Evolutionary conservation across 306 rosid genomes (phyloP), one percentile per base, ranked within the genome.

Genomic region (Cicer arietinum): DNA sequence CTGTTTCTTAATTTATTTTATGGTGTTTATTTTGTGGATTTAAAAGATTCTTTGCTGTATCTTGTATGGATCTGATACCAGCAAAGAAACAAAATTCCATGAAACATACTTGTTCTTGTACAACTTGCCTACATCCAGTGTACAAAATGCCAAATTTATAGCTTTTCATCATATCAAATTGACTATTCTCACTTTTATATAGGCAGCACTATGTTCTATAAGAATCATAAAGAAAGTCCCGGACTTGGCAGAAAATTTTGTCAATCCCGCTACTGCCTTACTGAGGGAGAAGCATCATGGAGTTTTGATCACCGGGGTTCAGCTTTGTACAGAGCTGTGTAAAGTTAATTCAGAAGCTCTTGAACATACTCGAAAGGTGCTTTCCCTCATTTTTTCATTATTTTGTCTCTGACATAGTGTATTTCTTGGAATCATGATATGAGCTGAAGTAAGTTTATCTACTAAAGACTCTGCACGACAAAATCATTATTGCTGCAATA

Each of bases 271-370:
- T 73, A 91, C 93, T 78, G 71, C 90, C 66, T 90, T 94, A 80
- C 95, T 94, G 45, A 86, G 84, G 86, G 99, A 92, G 90, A 94
- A 94, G 80, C 98, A 94, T 84, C 99, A 94, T 68, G 99, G 99
- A 22, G 99, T 92, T 78, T 81, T 94, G 84, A 92, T 94, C 73
- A 92, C 99, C 37, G 99, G 96, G 67, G 89, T 94, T 90, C 99
- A 90, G 81, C 97, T 94, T 79, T 92, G 99, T 89, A 89, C 93
- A 78, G 99, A 92, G 79, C 91, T 94, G 73, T 94, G 97, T 83
- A 87, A 89, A 86, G 85, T 84, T 81, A 88, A 90, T 65, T 35
- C 82, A 18, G 99, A 94, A 80, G 98, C 98, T 77, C 99, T 92
- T 76, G 96, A 88, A 75, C 83, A 86, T 84, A 86, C 86, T 74